Base-by-base conservation (phyloP, 1,139 yeast species). In the Debaryomyces psychrophilus region DNA sequence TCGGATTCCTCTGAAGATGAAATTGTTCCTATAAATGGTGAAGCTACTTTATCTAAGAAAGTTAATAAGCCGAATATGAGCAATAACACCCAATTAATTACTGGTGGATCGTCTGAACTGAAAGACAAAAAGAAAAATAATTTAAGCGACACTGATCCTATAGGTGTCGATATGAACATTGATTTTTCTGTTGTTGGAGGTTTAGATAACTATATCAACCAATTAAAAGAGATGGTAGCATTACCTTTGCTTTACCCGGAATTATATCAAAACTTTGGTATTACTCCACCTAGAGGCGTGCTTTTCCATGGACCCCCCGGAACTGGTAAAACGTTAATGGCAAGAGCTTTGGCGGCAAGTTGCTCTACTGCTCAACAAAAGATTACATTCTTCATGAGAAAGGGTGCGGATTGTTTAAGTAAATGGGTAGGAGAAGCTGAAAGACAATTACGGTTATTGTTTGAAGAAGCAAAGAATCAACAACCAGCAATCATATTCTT, bases 351-450 rank as follows among this genome's bases (percentile, higher is more conserved):
- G 44, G 99, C 99, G 1, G 93, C 98, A 1, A 87, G 96, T 55
- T 92, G 97, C 59, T 87, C 97, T 0, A 82, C 95, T 0, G 83
- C 87, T 9, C 79, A 80, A 37, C 73, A 87, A 50, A 93, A 93
- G 58, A 92, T 95, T 46, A 90, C 99, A 0, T 95, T 95, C 61
- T 95, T 90, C 67, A 95, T 95, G 99, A 76, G 99, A 53, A 95
- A 95, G 65, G 99, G 99, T 55, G 98, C 99, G 0, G 99, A 95
- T 64, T 89, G 96, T 65, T 72, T 93, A 56, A 88, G 97, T 44
- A 95, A 95, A 69, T 93, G 99, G 99, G 98, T 93, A 5, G 99
- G 99, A 59, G 99, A 93, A 67, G 98, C 99, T 5, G 99, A 93
- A 68, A 79, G 99, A 56, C 97, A 93, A 64, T 74, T 93, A 51